phyloP scores from a whole-genome alignment of 208 protist species.

The Crithidia mellificae region DNA sequence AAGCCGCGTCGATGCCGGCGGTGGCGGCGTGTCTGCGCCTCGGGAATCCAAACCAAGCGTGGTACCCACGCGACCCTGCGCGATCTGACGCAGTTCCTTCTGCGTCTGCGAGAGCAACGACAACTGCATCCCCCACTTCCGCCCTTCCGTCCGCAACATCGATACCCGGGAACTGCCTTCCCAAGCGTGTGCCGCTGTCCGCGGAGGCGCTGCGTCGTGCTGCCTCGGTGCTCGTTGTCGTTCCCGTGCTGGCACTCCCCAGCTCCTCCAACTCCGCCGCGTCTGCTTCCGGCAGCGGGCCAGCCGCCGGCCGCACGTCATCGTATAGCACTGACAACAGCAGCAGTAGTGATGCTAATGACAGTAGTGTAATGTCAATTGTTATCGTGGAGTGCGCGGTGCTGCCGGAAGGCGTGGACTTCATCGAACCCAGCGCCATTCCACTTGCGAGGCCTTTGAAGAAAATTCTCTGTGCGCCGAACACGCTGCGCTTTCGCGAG shows the following conservation, averaged over 20 bases:
- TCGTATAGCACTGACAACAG: too few species aligned
- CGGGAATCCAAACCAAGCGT: slow-evolving; percentile 12
- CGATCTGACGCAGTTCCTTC: not conserved
- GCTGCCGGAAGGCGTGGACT: slow-evolving; percentile 31
- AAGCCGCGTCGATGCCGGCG: not conserved
- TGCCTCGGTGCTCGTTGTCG: slow-evolving; percentile 21
- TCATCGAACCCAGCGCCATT: slow-evolving; percentile 17
- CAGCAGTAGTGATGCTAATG: too few species aligned
- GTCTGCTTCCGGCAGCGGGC: not conserved
- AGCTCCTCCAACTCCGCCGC: slow-evolving; percentile 7
- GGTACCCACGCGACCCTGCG: not conserved
- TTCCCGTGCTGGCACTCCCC: slow-evolving; percentile 16
- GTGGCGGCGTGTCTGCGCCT: slow-evolving; percentile 28
- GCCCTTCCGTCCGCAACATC: too few species aligned
- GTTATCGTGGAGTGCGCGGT: slow-evolving; percentile 34
- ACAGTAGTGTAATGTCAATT: slow-evolving; percentile 10
- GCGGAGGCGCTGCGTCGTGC: slow-evolving; percentile 17
- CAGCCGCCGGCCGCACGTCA: not conserved
- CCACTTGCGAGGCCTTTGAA: slow-evolving; percentile 21
- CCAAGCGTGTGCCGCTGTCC: slow-evolving; percentile 16
- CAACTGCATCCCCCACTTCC: not conserved
- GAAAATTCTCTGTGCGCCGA: slow-evolving; percentile 40
- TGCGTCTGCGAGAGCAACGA: not conserved
- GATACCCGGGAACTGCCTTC: slow-evolving; percentile 23
- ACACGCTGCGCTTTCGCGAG: slow-evolving; percentile 61